phyloP scores from a whole-genome alignment of 208 protist species.

The Sergeia podlipaevii region DNA sequence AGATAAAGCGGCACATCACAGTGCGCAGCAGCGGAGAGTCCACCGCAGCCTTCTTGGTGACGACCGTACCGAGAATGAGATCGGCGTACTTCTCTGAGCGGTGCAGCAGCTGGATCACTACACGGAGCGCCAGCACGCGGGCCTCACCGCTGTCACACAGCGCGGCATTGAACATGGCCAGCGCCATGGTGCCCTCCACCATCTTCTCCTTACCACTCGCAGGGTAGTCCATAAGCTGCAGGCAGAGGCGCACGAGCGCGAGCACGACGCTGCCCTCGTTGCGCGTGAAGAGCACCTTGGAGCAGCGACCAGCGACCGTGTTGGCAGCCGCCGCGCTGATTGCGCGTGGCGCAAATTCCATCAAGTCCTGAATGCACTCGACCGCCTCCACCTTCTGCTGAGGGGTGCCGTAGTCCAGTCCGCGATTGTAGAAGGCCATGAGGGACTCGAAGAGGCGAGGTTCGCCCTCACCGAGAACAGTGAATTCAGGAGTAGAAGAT shows the following conservation, averaged over 20 bases:
- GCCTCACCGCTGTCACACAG: constrained; percentile 84
- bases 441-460: constrained; percentile 80
- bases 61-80: constrained; percentile 83
- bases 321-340: constrained; percentile 68
- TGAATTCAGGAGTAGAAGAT: constrained; percentile 54
- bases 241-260: constrained; percentile 76
- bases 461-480: constrained; percentile 67
- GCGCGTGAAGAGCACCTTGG: constrained; percentile 89
- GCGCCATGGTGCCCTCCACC: constrained; percentile 86
- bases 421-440: constrained; percentile 85
- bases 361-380: constrained; percentile 87
- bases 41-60: constrained; percentile 75
- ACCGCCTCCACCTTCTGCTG: constrained; percentile 85
- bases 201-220: constrained; percentile 88
- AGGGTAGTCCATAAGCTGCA: constrained; percentile 80
- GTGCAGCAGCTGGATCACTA: constrained; percentile 73
- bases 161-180: constrained; percentile 86
- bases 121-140: constrained; percentile 65
- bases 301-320: constrained; percentile 85
- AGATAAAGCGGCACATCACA: constrained; percentile 90
- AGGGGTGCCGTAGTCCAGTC: constrained; percentile 84
- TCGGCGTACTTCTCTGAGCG: constrained; percentile 84
- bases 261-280: constrained; percentile 84
- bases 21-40: constrained; percentile 75
- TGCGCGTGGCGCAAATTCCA: constrained; percentile 67